Conservation (phyloP, 106 monocot species). For the Alisma plantagoaquatica region DNA sequence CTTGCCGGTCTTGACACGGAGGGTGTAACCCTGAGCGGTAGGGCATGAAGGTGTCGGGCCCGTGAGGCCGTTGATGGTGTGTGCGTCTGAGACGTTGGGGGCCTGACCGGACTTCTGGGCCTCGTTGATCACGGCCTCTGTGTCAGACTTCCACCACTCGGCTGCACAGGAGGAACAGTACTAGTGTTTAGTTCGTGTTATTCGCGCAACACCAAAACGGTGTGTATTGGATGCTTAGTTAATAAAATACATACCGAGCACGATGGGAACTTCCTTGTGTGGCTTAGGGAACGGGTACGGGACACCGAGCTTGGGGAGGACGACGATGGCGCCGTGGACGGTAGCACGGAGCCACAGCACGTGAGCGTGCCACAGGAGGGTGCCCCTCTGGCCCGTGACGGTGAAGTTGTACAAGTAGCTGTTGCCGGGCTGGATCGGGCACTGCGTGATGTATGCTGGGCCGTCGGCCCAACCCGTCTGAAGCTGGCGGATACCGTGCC, state of each 20-base stretch:
- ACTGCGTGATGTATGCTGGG: slow-evolving; percentile 70
- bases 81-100: slow-evolving; percentile 22
- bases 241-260: slow-evolving; percentile 38
- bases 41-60: too few species aligned
- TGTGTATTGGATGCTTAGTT: too few species aligned
- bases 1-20: slow-evolving; percentile 18
- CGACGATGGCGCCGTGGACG: slow-evolving; percentile 56
- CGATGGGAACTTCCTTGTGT: slow-evolving; percentile 28
- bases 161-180: slow-evolving; percentile 12
- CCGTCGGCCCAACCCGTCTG: slow-evolving; percentile 64
- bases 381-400: slow-evolving; percentile 51
- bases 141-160: slow-evolving; percentile 33
- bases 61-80: slow-evolving; percentile 28
- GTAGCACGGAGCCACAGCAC: slow-evolving; percentile 51
- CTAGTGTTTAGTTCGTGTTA: too few species aligned
- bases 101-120: slow-evolving; percentile 13
- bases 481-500: slow-evolving; percentile 61
- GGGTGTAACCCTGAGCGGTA: too few species aligned
- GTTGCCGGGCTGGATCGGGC: slow-evolving; percentile 43
- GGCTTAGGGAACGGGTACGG: slow-evolving; percentile 63
- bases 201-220: too few species aligned
- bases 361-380: slow-evolving; percentile 64
- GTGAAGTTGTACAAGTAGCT: slow-evolving; percentile 67
- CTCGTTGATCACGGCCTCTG: slow-evolving; percentile 19
- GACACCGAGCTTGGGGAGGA: slow-evolving; percentile 37